phyloP scores from a whole-genome alignment of 352 stramenopile genomes.

The Phytopythium cucurbitacearum region DNA sequence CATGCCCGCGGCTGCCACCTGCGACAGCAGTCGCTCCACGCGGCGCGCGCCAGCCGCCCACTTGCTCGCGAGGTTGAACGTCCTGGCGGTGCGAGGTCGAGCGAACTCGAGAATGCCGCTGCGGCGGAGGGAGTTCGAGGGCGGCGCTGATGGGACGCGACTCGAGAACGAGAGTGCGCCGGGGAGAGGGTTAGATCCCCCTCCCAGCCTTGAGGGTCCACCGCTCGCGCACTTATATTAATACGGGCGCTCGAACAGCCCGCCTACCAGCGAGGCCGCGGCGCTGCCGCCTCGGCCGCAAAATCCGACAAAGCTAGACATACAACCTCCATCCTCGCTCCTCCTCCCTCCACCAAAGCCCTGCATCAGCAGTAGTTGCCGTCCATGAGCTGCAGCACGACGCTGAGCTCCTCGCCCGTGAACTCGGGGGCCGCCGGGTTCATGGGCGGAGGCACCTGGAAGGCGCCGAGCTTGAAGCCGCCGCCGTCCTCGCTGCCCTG shows the following conservation, averaged over 20 bases:
- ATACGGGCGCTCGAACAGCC: no score
- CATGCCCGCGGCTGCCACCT: not conserved
- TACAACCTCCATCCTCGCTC: not conserved
- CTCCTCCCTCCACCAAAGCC: not conserved
- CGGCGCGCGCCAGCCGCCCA: constrained; percentile 1
- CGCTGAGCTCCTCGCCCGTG: constrained; percentile 71
- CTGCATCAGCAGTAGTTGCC: constrained; percentile 43
- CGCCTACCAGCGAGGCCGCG: no score
- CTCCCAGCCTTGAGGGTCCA: no score
- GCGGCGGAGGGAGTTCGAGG: not conserved
- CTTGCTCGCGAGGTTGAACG: not conserved
- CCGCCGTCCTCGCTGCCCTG: constrained; percentile 25
- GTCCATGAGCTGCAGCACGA: constrained; percentile 81
- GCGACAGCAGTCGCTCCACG: constrained; percentile 1
- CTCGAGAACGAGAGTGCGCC: no score
- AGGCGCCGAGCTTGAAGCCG: constrained; percentile 37
- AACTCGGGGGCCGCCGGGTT: constrained; percentile 68
- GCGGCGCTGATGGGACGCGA: no score
- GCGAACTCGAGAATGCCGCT: not conserved
- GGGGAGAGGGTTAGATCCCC: no score
- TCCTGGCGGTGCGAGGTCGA: not conserved
- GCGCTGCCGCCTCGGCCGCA: not conserved
- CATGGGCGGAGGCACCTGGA: constrained; percentile 54
- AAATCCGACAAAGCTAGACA: no score
- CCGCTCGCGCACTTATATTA: no score